These are phyloP conservation scores for Skeletonema marinoi DNA, from an alignment of 108 stramenopile genomes.

Conservation along the genomic window DNA sequence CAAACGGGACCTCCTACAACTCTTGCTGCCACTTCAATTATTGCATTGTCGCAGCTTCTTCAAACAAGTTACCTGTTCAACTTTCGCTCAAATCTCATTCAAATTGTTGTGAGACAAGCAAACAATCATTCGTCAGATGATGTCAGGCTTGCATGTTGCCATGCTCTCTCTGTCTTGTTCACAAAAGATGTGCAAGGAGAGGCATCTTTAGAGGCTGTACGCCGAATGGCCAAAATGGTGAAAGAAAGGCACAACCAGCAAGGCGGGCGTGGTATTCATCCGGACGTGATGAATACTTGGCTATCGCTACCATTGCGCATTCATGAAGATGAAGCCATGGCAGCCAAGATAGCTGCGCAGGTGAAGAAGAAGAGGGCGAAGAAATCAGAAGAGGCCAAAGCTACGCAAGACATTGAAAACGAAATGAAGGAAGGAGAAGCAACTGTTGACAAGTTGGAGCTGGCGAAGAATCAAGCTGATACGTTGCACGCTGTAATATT, in stretches of 20 bases:
- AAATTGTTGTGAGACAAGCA: slow-evolving; percentile 67
- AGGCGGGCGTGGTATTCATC: slow-evolving; percentile 43
- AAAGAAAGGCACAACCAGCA: slow-evolving; percentile 53
- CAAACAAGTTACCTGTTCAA: slow-evolving; percentile 84
- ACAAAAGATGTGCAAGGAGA: slow-evolving; percentile 77
- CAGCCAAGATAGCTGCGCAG: slow-evolving; percentile 69
- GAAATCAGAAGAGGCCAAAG: slow-evolving; percentile 69
- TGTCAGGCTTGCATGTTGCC: slow-evolving; percentile 70
- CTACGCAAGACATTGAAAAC: slow-evolving; percentile 70
- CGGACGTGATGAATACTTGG: slow-evolving; percentile 74
- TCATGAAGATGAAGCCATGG: slow-evolving; percentile 84
- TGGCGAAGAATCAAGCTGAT: slow-evolving; percentile 78
- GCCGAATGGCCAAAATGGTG: slow-evolving; percentile 71
- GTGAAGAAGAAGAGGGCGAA: slow-evolving; percentile 74
- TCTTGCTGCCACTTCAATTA: slow-evolving; percentile 70
- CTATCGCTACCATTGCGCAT: slow-evolving; percentile 72
- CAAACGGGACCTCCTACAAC: slow-evolving; percentile 45
- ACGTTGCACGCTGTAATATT: slow-evolving; percentile 75
- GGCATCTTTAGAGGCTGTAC: slow-evolving; percentile 78
- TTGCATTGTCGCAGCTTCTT: slow-evolving; percentile 76
- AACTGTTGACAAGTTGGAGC: slow-evolving; percentile 72
- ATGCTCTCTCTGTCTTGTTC: slow-evolving; percentile 68
- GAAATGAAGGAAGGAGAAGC: slow-evolving; percentile 85
- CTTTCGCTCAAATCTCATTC: slow-evolving; percentile 80
- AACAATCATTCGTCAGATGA: slow-evolving; percentile 60